These are phyloP conservation scores for Aureobasidium zeae DNA, from an alignment of 2,329 filamentous ascomycete genomes.

Conservation along the genomic window DNA sequence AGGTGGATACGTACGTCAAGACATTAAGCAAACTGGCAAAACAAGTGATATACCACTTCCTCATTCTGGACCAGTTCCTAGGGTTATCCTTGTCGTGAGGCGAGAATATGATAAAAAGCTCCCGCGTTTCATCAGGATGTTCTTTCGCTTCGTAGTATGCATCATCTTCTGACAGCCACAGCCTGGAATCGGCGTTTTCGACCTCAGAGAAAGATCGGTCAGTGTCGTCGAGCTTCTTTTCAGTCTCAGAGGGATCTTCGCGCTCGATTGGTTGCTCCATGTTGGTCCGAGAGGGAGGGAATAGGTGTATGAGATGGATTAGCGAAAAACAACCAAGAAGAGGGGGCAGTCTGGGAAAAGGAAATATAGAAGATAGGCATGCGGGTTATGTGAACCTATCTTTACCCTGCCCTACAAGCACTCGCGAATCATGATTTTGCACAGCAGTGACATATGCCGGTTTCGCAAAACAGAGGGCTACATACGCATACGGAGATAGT, in stretches of 20 bases:
- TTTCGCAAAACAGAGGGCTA: too few species aligned
- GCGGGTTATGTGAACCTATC: too few species aligned
- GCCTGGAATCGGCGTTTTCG: conserved; percentile 2
- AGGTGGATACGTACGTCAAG: conserved; percentile 14
- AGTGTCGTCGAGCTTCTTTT: conserved; percentile 15
- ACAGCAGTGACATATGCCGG: too few species aligned
- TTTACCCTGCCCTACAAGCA: too few species aligned
- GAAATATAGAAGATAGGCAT: too few species aligned
- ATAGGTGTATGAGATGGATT: too few species aligned
- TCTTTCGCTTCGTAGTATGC: conserved; percentile 17
- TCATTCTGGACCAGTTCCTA: conserved; percentile 31
- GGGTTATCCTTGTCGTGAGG: conserved; percentile 30
- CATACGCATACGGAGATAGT: too few species aligned
- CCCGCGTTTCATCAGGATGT: conserved; percentile 18
- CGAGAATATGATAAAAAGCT: conserved; percentile 21
- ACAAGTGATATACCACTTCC: conserved; percentile 35
- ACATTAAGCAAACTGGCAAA: conserved; percentile 31
- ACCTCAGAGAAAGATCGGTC: conserved; percentile 2
- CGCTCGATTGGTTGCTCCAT: conserved; percentile 15
- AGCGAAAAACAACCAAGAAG: neutral
- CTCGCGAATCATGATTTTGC: too few species aligned
- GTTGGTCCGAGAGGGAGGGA: neutral
- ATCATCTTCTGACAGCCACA: conserved; percentile 19
- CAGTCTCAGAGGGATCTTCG: conserved; percentile 12
- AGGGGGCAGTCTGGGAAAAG: neutral